A percentile compares a stretch with the other conserved stretches of the same genome.
Evolutionary conservation across 2,329 filamentous ascomycete genomes (phyloP).

Genomic region (Arthrinium phaeospermum): DNA sequence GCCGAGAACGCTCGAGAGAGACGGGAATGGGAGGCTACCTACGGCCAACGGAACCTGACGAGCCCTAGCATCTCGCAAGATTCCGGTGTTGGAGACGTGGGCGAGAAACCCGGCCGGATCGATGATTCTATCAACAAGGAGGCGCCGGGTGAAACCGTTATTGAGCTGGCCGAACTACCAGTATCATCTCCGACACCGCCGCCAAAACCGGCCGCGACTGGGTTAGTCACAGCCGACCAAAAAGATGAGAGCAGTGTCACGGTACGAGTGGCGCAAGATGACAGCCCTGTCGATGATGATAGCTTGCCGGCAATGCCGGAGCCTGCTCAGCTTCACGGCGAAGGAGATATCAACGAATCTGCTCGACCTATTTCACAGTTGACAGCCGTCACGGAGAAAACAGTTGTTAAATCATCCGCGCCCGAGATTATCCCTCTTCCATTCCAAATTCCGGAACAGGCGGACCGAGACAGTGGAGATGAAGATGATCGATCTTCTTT

Average conservation of each 20-base stretch:
- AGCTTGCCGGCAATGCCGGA: slow-evolving; percentile 29
- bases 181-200: slow-evolving; percentile 33
- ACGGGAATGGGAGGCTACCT: slow-evolving; percentile 76
- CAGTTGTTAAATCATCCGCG: slow-evolving; percentile 42
- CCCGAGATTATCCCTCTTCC: slow-evolving; percentile 69
- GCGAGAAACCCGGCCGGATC: slow-evolving; percentile 41
- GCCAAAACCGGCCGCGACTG: slow-evolving; percentile 25
- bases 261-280: slow-evolving; percentile 8
- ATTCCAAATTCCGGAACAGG: slow-evolving; percentile 61
- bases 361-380: slow-evolving; percentile 35
- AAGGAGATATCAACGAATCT: slow-evolving; percentile 39
- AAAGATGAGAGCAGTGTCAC: slow-evolving; percentile 22
- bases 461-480: slow-evolving; percentile 35
- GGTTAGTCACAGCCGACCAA: not conserved
- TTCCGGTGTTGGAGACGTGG: slow-evolving; percentile 58
- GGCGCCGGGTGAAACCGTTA: slow-evolving; percentile 44
- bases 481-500: slow-evolving; percentile 68
- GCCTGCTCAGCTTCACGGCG: slow-evolving; percentile 40
- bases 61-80: slow-evolving; percentile 45
- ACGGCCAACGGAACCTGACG: slow-evolving; percentile 59
- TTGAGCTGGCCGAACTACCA: slow-evolving; percentile 61
- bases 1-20: slow-evolving; percentile 66
- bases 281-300: slow-evolving; percentile 31
- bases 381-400: slow-evolving; percentile 34
- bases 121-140: slow-evolving; percentile 39